Base-by-base conservation (phyloP, 805 yeast genomes). In the Wickerhamomyces silvicola region DNA sequence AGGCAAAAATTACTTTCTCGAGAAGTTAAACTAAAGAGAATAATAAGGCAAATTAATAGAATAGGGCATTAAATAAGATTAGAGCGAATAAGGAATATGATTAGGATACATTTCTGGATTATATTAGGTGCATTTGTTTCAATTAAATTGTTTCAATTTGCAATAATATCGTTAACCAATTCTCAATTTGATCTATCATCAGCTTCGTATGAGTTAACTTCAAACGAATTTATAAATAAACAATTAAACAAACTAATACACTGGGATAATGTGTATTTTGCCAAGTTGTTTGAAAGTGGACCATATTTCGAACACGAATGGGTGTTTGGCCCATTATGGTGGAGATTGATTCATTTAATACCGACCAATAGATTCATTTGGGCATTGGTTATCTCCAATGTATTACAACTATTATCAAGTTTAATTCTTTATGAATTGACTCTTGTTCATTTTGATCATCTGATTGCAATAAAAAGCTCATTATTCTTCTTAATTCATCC, bases 251-350 rank as follows among this genome's bases (percentile, higher is more conserved):
- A 71, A 34, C 62, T 85, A 5, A 59, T 83, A 17, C 68, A 78
- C 4, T 90, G 97, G 97, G 98, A 90, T 54, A 68, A 79, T 2
- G 92, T 87, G 0, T 87, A 78, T 55, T 87, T 82, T 48, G 54
- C 71, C 11, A 74, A 77, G 27, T 53, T 78, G 34, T 73, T 82
- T 21, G 50, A 56, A 8, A 54, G 69, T 11, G 54, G 59, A 11
- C 58, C 66, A 2, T 53, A 59, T n/a, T 88, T 66, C 56, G 97
- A 90, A 56, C 95, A 90, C 54, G 94, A 87, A 57, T 82, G 75
- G 68, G 97, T 94, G 5, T 90, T 85, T 52, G 77, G 94, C 18
- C 82, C 82, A 9, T 49, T 75, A 2, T 90, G 95, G 94, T 68
- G 80, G 62, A 50, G 72, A 16, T 28, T 78, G 4, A 56, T 81